These are phyloP conservation scores for Fusarium lyarnte DNA, from an alignment of 2,329 filamentous ascomycete species.

Conservation along the genomic window DNA sequence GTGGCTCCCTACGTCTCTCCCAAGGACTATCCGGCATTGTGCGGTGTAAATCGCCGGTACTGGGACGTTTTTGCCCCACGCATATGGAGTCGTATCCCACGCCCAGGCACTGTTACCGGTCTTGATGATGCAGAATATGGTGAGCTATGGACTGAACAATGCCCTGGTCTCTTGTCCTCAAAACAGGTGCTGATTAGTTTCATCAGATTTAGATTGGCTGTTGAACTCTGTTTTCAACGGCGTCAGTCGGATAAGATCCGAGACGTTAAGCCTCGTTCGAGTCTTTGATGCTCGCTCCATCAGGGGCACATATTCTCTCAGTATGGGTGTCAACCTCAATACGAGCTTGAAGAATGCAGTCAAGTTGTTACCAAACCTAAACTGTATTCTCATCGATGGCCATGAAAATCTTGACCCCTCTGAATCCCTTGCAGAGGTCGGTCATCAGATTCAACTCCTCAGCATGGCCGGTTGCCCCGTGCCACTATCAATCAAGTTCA, in stretches of 20 bases:
- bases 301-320: conserved; percentile 52
- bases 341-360: conserved; percentile 53
- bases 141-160: conserved; percentile 43
- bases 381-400: conserved; percentile 59
- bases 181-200: neutral
- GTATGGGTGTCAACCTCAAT: conserved; percentile 47
- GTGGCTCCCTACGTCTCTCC: conserved; percentile 56
- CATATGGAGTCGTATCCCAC: conserved; percentile 63
- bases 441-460: conserved; percentile 47
- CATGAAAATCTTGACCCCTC: conserved; percentile 56
- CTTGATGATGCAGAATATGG: conserved; percentile 58
- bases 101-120: conserved; percentile 50
- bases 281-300: conserved; percentile 60
- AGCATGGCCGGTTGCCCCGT: conserved; percentile 56
- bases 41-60: conserved; percentile 59
- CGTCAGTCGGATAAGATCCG: conserved; percentile 46
- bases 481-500: conserved; percentile 54
- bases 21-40: conserved; percentile 56
- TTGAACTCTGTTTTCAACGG: conserved; percentile 56
- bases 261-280: conserved; percentile 56
- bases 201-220: conserved; percentile 61
- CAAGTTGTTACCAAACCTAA: conserved; percentile 54
- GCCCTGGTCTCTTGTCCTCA: neutral
- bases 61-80: conserved; percentile 60
- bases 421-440: conserved; percentile 44